These are phyloP conservation scores for Penicillium frequentans DNA, from an alignment of 2,329 filamentous ascomycete species.

Conservation along the genomic window DNA sequence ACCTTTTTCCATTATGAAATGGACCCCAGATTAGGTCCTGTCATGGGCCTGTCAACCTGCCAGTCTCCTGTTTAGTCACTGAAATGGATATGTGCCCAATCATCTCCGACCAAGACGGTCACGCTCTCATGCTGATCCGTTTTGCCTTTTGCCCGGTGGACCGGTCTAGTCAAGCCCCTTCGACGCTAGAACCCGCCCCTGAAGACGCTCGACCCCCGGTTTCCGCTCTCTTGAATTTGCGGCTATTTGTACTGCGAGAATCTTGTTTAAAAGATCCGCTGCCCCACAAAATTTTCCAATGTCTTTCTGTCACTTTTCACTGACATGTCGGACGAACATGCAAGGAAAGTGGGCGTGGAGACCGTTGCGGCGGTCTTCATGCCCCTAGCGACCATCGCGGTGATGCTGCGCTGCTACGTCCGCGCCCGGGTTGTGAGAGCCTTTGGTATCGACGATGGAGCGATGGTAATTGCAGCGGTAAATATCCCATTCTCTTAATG, in stretches of 20 bases:
- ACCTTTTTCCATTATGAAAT: not conserved
- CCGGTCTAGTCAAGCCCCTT: not conserved
- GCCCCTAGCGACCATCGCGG: slow-evolving; percentile 26
- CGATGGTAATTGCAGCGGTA: slow-evolving; percentile 33
- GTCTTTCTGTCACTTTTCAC: not conserved
- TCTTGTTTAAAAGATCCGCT: not conserved
- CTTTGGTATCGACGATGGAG: slow-evolving; percentile 35
- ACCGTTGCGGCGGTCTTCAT: slow-evolving; percentile 29
- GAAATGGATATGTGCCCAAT: not conserved
- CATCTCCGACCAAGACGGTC: not conserved
- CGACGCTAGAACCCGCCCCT: slow-evolving; percentile 6
- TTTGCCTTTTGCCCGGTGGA: not conserved
- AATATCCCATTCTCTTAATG: not conserved
- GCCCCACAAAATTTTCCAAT: slow-evolving; percentile 2
- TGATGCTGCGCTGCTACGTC: slow-evolving; percentile 34
- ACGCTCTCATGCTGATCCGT: not conserved
- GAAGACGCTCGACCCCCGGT: slow-evolving; percentile 2
- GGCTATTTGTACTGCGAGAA: not conserved
- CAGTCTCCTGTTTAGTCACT: not conserved
- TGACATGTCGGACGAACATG: slow-evolving; percentile 19
- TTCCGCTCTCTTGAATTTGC: not conserved
- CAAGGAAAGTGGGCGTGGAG: slow-evolving; percentile 24
- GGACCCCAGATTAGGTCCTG: not conserved
- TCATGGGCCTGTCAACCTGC: not conserved
- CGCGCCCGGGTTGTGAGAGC: slow-evolving; percentile 30